These are phyloP conservation scores for Chamaecrista fasciculata DNA, from an alignment of 306 rosid genomes.

Conservation along the genomic window DNA sequence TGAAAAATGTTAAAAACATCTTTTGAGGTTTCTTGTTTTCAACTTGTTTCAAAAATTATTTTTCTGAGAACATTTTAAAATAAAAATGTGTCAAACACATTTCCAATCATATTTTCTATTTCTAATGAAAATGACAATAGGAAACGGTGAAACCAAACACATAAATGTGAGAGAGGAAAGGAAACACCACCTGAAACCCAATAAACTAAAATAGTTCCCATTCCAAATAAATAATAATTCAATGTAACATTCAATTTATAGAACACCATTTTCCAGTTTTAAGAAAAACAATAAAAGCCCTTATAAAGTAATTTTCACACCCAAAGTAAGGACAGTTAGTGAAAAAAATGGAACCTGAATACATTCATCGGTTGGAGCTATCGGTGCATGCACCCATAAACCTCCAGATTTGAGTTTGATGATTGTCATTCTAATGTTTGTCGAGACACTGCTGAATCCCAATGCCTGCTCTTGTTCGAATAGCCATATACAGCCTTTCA, in stretches of 20 bases:
- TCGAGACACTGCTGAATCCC: conserved; percentile 97
- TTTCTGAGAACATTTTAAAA: no score
- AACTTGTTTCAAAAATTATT: no score
- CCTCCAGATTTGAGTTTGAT: conserved; percentile 97
- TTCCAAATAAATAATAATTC: neutral
- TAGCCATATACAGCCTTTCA: conserved; percentile 85
- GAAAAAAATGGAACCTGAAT: conserved; percentile 61
- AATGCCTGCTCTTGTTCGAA: conserved; percentile 98
- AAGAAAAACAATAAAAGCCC: conserved; percentile 4
- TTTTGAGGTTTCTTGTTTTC: no score
- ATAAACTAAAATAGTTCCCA: neutral
- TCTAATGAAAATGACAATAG: no score
- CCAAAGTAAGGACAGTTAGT: conserved; percentile 17
- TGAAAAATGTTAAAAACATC: no score
- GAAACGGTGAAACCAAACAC: no score
- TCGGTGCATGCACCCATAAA: conserved; percentile 94
- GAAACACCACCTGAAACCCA: neutral
- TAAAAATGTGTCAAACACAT: no score
- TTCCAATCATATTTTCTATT: no score
- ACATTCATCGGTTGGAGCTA: conserved; percentile 98
- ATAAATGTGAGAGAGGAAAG: neutral
- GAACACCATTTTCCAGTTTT: neutral
- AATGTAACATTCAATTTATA: neutral
- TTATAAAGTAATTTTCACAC: conserved; percentile 2
- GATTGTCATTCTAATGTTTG: conserved; percentile 96